Evolutionary conservation across 306 rosid species (phyloP).

Genomic region (Prunus mongolica): DNA sequence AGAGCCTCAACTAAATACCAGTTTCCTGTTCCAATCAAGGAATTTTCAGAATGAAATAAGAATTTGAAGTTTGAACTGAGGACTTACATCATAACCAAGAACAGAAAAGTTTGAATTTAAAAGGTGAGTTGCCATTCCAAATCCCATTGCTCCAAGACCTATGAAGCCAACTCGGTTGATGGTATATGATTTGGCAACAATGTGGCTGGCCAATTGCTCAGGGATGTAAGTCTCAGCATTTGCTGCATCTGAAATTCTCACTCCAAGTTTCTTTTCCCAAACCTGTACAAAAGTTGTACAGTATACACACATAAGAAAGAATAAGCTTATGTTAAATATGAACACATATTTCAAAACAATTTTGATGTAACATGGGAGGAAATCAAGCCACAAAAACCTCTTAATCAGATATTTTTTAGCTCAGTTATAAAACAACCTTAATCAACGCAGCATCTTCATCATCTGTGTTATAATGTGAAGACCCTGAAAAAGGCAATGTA

Average conservation of each 20-base stretch:
- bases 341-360: background rate
- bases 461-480: constrained; percentile 40
- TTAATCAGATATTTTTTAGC: constrained; percentile 11
- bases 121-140: constrained; percentile 97
- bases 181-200: constrained; percentile 39
- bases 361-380: constrained; percentile 14
- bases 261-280: constrained; percentile 71
- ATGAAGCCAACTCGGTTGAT: constrained; percentile 73
- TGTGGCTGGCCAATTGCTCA: constrained; percentile 58
- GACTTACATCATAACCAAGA: constrained; percentile 81
- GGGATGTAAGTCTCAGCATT: constrained; percentile 65
- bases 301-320: constrained; percentile 1
- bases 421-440: constrained; percentile 47
- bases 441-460: constrained; percentile 41
- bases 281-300: constrained; percentile 40
- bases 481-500: constrained; percentile 48
- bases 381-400: background rate
- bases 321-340: background rate
- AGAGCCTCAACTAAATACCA: background rate
- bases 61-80: background rate
- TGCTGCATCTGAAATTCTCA: constrained; percentile 63
- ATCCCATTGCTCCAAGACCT: constrained; percentile 99
- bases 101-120: constrained; percentile 67
- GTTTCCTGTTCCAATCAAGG: background rate
- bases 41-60: background rate